phyloP scores from a whole-genome alignment of 2,329 filamentous ascomycete species.

The Trichophyton verrucosum region DNA sequence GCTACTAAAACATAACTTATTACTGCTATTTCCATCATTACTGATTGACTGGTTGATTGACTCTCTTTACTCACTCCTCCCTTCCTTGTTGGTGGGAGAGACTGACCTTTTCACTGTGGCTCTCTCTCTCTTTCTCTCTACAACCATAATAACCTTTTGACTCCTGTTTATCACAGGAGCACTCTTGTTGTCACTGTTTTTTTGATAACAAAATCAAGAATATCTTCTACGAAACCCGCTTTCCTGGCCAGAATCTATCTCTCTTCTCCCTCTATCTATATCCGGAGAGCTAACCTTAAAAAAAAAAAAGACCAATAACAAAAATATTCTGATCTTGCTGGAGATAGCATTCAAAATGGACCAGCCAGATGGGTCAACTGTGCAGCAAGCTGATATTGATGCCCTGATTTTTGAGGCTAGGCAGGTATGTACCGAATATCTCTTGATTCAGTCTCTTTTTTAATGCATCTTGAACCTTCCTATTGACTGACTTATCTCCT shows the following conservation, averaged over 20 bases:
- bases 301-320: not conserved
- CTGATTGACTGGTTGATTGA: not conserved
- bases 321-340: not conserved
- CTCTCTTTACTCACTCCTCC: not conserved
- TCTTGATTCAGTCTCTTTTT: not conserved
- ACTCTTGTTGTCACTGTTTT: not conserved
- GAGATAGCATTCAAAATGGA: not conserved
- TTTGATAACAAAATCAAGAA: slow-evolving; percentile 1
- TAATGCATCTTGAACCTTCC: not conserved
- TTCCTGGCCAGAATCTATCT: not conserved
- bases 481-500: not conserved
- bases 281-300: not conserved
- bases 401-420: slow-evolving; percentile 5
- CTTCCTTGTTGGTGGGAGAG: not conserved
- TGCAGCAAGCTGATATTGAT: not conserved
- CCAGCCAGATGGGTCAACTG: not conserved
- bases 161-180: not conserved
- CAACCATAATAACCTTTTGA: not conserved
- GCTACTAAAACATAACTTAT: not conserved
- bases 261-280: not conserved
- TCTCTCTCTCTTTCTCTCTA: not conserved
- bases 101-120: not conserved
- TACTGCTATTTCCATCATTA: not conserved
- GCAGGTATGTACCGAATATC: slow-evolving; percentile 4
- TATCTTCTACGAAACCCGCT: not conserved